phyloP scores from a whole-genome alignment of 495 filamentous ascomycete species.

The Evernia prunastri region DNA sequence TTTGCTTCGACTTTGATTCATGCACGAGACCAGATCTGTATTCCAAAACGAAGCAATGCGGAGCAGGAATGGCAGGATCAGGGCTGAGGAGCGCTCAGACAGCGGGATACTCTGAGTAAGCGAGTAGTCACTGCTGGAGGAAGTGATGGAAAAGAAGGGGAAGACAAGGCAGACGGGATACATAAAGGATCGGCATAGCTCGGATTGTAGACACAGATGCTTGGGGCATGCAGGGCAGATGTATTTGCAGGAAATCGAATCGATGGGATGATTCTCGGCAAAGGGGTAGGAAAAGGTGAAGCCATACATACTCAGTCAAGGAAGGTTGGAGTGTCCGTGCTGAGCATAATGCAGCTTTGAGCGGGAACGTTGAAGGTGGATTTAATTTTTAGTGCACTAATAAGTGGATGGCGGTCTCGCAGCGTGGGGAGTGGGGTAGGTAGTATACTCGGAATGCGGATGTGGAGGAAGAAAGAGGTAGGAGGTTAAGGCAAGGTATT shows the following conservation, averaged over 20 bases:
- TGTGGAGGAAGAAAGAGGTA: constrained; percentile 15
- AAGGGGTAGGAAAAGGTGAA: constrained; percentile 7
- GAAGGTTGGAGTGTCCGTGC: constrained; percentile 18
- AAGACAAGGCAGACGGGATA: constrained; percentile 1
- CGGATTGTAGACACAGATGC: neutral
- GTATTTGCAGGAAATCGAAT: neutral
- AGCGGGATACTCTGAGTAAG: constrained; percentile 11
- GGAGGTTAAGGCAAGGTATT: neutral
- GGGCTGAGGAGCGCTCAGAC: constrained; percentile 17
- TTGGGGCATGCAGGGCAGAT: neutral
- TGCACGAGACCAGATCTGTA: constrained; percentile 7
- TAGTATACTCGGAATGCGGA: neutral
- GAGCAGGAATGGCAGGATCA: constrained; percentile 10
- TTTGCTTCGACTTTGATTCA: constrained; percentile 15
- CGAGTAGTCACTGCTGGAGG: constrained; percentile 4
- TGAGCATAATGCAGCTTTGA: constrained; percentile 19
- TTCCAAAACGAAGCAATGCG: constrained; percentile 5
- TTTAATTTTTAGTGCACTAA: no score
- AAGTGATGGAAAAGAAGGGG: constrained; percentile 9
- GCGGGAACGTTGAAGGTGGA: no score
- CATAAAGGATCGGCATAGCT: neutral
- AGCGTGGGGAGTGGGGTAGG: constrained; percentile 16
- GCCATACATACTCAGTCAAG: constrained; percentile 12
- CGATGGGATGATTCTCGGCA: neutral
- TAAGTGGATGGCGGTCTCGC: constrained; percentile 2